phyloP scores from a whole-genome alignment of 805 yeast species.

The Yarrowia sp. region DNA sequence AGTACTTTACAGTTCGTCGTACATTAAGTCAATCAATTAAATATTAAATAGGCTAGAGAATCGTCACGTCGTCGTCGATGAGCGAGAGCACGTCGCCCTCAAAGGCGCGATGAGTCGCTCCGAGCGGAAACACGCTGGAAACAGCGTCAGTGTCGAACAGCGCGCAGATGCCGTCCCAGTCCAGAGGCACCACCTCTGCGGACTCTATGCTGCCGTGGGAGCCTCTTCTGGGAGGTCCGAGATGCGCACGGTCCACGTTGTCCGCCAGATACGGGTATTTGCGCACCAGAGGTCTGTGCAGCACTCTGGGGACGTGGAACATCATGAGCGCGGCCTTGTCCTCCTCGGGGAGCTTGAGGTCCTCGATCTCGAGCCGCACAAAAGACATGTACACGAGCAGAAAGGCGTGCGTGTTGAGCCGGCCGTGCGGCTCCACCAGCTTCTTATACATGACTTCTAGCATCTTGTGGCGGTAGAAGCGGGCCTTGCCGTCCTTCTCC shows the following conservation, averaged over 20 bases:
- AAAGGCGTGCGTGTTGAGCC: slow-evolving; percentile 17
- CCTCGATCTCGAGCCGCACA: slow-evolving; percentile 21
- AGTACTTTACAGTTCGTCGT: no score
- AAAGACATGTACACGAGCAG: slow-evolving; percentile 16
- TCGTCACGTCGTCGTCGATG: slow-evolving; percentile 5
- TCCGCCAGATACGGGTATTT: not conserved
- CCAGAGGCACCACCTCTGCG: not conserved
- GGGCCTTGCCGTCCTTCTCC: slow-evolving; percentile 19
- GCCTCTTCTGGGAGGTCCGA: slow-evolving; percentile 13
- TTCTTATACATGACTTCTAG: slow-evolving; percentile 15
- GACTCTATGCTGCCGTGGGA: slow-evolving; percentile 16
- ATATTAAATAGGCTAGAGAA: not conserved
- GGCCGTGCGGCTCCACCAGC: slow-evolving; percentile 19
- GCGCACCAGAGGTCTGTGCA: slow-evolving; percentile 1
- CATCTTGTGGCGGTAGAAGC: slow-evolving; percentile 10
- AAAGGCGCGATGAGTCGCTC: slow-evolving; percentile 18
- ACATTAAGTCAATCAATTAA: no score
- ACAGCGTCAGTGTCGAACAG: not conserved
- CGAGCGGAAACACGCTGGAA: not conserved
- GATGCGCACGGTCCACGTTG: slow-evolving; percentile 8
- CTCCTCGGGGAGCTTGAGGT: slow-evolving; percentile 9
- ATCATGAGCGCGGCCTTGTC: slow-evolving; percentile 8
- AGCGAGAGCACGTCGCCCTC: slow-evolving; percentile 4
- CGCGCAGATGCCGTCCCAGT: slow-evolving; percentile 2
- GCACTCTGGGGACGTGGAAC: slow-evolving; percentile 6